Evolutionary conservation across 352 stramenopile genomes (phyloP), one percentile per base, ranked within the genome.

Genomic region (Globisporangium lucens): DNA sequence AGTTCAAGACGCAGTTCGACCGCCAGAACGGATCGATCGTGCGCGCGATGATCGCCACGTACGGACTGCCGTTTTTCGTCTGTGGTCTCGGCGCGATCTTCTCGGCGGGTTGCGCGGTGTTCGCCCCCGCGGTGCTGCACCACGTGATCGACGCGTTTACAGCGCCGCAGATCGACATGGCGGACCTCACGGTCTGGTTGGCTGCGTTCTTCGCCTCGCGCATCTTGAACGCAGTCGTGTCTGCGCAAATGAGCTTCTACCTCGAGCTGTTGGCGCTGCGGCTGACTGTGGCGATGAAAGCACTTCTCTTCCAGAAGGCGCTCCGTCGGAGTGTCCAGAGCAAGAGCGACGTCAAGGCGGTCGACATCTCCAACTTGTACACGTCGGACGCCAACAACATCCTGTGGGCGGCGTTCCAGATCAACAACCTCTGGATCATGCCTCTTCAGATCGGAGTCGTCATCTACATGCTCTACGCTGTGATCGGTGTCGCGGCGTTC

Each of bases 361-460:
- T 76, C 30, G 90, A 98, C 72, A 91, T 98, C 46, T 83, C 89
- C 7, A 99, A 98, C 66, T 78, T 99, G 8, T 96, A 97, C 66
- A 92, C 87, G 5, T 90, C 97, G 38, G 95, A 99, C 72, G 81
- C 91, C 0, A 74, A 93, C 36, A 85, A 68, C 35, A 22, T 89
- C 4, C 33, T 89, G 33, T 70, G 52, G 8, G 82, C 73, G 0
- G 71, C 81, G 29, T 69, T 70, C 41, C 75, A 96, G 71, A 88
- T 96, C 62, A 95, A 96, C 61, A 75, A 61, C 49, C 24, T 76
- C 0, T 86, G 74, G 77, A 71, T 86, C 46, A 41, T 80, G 13
- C 76, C 78, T 12, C 49, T 85, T 8, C 74, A 85, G 56, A 79
- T 86, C 43, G 52, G 9, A 1, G 62, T 74, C 1, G 71, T 73